Evolutionary conservation across 257 asterid genomes (phyloP).

Genomic region (Nicotiana obtusifolia): DNA sequence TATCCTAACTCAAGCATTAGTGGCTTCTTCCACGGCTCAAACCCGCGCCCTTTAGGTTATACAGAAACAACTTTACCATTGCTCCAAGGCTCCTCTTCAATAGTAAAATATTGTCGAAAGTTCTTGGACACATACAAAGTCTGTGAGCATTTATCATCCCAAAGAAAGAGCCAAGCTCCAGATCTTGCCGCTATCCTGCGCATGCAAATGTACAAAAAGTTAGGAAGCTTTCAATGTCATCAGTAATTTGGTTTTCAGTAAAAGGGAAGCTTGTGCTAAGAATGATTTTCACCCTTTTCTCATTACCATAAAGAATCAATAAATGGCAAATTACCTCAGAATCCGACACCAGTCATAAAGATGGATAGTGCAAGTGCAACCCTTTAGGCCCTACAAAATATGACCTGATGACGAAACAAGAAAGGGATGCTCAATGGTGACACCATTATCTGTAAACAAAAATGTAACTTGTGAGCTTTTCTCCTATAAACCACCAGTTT

Average conservation of each 20-base stretch:
- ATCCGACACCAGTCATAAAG: slow-evolving; percentile 44
- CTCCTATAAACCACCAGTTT: not conserved
- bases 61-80: no score
- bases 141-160: not conserved
- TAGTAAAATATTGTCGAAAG: not conserved
- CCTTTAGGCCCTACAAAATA: slow-evolving; percentile 42
- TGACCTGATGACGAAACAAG: slow-evolving; percentile 25
- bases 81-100: not conserved
- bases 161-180: slow-evolving; percentile 46
- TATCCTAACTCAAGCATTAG: no score
- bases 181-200: slow-evolving; percentile 42
- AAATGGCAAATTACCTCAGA: slow-evolving; percentile 27
- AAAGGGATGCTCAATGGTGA: slow-evolving; percentile 26
- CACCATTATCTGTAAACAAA: slow-evolving; percentile 19
- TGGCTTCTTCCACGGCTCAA: no score
- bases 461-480: not conserved
- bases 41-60: no score
- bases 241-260: not conserved
- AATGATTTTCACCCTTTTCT: not conserved
- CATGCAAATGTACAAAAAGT: not conserved
- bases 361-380: slow-evolving; percentile 27
- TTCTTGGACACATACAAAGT: not conserved
- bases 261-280: not conserved
- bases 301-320: not conserved
- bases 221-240: not conserved